Percentiles rank a stretch among this genome's conserved stretches.
These are phyloP conservation scores for Priceomyces fermenticarens DNA, from an alignment of 805 yeast species.

Conservation along the genomic window DNA sequence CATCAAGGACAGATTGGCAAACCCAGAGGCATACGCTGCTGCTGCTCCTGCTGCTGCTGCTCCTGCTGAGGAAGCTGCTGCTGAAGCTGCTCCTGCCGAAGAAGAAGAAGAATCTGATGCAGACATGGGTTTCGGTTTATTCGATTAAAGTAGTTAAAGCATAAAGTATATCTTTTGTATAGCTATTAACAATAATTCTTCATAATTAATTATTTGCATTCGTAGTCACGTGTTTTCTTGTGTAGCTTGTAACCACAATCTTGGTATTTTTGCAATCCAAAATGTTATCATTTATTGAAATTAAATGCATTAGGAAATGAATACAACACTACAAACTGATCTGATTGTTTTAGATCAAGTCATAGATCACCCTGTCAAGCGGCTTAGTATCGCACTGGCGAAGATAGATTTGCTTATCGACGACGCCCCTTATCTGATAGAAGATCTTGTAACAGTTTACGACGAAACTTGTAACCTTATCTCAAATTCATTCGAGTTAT, in stretches of 20 bases:
- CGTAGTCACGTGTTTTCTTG: not conserved
- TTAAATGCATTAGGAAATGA: no score
- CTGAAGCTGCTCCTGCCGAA: slow-evolving; percentile 71
- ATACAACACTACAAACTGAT: no score
- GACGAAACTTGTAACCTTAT: not conserved
- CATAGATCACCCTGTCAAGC: slow-evolving; percentile 9
- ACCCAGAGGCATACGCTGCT: slow-evolving; percentile 99
- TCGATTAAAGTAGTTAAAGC: slow-evolving; percentile 65
- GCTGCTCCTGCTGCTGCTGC: slow-evolving; percentile 98
- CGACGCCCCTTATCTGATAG: slow-evolving; percentile 6
- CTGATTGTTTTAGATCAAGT: not conserved
- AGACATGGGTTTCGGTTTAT: slow-evolving; percentile 98
- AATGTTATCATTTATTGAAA: no score
- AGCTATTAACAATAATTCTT: not conserved
- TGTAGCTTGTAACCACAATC: not conserved
- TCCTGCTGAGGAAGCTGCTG: slow-evolving; percentile 55
- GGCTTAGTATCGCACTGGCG: slow-evolving; percentile 15
- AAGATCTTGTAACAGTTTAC: not conserved
- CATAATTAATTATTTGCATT: not conserved
- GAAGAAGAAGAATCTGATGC: slow-evolving; percentile 59
- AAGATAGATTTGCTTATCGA: slow-evolving; percentile 12
- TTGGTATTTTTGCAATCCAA: no score
- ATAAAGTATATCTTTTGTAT: not conserved
- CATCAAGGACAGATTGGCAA: slow-evolving; percentile 98
- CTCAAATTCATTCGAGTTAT: not conserved